Evolutionary conservation across 2,329 filamentous ascomycete species (phyloP).

Genomic region (Davidsoniella eucalypti): DNA sequence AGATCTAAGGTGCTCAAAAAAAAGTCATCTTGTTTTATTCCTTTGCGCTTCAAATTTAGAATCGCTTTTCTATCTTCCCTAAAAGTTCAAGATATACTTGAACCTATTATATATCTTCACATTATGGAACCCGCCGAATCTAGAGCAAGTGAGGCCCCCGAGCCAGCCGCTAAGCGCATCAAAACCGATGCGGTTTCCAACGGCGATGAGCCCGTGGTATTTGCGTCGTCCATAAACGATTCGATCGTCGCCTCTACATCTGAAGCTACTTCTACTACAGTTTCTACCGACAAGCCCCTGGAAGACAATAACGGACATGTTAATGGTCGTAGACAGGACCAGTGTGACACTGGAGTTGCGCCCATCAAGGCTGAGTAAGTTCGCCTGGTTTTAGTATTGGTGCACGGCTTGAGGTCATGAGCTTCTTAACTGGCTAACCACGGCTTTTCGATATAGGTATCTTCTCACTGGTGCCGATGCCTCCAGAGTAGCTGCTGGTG

Average conservation of each 20-base stretch:
- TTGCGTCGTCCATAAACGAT: constrained; percentile 2
- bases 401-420: not conserved
- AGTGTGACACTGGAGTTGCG: constrained; percentile 15
- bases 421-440: not conserved
- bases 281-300: constrained; percentile 13
- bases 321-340: constrained; percentile 24
- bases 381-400: constrained; percentile 2
- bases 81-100: not conserved
- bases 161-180: constrained; percentile 40
- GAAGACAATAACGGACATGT: constrained; percentile 32
- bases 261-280: not conserved
- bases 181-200: constrained; percentile 21
- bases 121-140: constrained; percentile 1
- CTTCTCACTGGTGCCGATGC: constrained; percentile 38
- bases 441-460: constrained; percentile 17
- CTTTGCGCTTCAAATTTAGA: not conserved
- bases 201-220: constrained; percentile 5
- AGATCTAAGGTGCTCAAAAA: not conserved
- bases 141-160: constrained; percentile 14
- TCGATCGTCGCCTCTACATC: constrained; percentile 15
- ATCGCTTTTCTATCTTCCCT: not conserved
- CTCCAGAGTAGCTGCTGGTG: constrained; percentile 22
- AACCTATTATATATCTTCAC: not conserved
- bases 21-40: too few species aligned
- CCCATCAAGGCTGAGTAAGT: constrained; percentile 24